Evolutionary conservation across 352 stramenopile genomes (phyloP), one percentile per base, ranked within the genome.

Genomic region (Globisporangium spinosum): DNA sequence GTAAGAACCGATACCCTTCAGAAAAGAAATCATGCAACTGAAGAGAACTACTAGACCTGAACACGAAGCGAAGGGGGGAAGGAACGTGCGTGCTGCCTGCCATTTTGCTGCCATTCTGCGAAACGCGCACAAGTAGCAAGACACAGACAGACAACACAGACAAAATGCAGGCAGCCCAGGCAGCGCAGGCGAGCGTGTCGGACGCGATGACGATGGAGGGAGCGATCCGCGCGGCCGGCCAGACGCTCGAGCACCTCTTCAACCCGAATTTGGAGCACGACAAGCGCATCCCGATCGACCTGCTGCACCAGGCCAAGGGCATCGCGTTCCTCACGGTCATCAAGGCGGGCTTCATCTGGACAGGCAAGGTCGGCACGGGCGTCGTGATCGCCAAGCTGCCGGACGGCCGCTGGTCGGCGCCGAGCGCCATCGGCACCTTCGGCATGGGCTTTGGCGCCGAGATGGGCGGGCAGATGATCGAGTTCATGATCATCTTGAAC

Each of bases 371-470:
- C 32, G 88, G 88, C 72, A 93, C 86, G 59, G 97, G 97, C 51
- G 85, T 99, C 57, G 91, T 99, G 17, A 87, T 99, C 70, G 87
- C 95, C 17, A 94, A 97, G 68, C 83, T 98, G 10, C 85, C 87
- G 3, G 94, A 98, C 75, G 95, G 96, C 13, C 93, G 90, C 55
- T 99, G 97, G 96, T 98, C 91, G 53, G 94, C 96, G 17, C 97
- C 97, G 17, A 98, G 89, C 25, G 95, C 96, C 7, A 98, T 99
- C 70, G 95, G 89, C 55, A 94, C 95, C 32, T 83, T 86, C 27
- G 94, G 94, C 55, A 93, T 98, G 79, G 91, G 89, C 67, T 86
- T 91, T 71, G 88, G 88, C 47, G 78, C 83, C 45, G 85, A 96
- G 73, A 70, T 89, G 51, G 88, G 88, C 59, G 88, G 80, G 17